A percentile compares a stretch with the other conserved stretches of the same genome.
Conservation (phyloP, 2,329 filamentous ascomycete genomes). For the Curvularia sp. region DNA sequence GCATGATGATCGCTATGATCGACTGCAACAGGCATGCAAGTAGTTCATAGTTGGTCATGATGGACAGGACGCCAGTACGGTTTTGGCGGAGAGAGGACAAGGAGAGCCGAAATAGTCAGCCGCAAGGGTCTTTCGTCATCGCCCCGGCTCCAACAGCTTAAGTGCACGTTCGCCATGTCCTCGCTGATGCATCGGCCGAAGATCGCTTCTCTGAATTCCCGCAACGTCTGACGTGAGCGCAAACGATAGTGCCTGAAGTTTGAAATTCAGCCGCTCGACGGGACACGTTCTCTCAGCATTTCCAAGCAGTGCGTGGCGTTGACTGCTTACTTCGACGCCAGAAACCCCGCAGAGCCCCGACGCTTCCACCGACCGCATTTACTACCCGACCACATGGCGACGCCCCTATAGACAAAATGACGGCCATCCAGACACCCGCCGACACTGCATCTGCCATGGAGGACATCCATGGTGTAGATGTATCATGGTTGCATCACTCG, state of each 20-base stretch:
- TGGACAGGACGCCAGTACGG: not conserved
- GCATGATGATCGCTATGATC: not conserved
- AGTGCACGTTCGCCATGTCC: constrained; percentile 16
- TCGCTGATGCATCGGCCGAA: constrained; percentile 19
- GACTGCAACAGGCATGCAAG: not conserved
- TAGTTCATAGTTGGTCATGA: not conserved
- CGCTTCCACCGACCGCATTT: constrained; percentile 23
- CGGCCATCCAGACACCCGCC: constrained; percentile 29
- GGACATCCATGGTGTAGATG: constrained; percentile 80
- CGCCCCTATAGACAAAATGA: constrained; percentile 29
- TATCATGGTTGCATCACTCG: constrained; percentile 88
- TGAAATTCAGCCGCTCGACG: constrained; percentile 8
- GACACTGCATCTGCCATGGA: constrained; percentile 65
- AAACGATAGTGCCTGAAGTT: constrained; percentile 11
- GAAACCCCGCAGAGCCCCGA: constrained; percentile 40
- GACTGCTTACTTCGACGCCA: constrained; percentile 13
- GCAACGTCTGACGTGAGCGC: constrained; percentile 18
- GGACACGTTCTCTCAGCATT: constrained; percentile 17
- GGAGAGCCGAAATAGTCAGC: constrained; percentile 30
- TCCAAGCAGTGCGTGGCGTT: constrained; percentile 35
- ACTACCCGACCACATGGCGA: constrained; percentile 37
- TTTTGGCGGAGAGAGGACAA: constrained; percentile 6
- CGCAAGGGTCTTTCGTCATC: constrained; percentile 25
- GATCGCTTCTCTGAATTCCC: constrained; percentile 21
- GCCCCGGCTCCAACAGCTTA: constrained; percentile 13